A percentile compares a stretch with the other conserved stretches of the same genome.
Conservation (phyloP, 2,329 filamentous ascomycete species). For the Xylariaceae sp. region DNA sequence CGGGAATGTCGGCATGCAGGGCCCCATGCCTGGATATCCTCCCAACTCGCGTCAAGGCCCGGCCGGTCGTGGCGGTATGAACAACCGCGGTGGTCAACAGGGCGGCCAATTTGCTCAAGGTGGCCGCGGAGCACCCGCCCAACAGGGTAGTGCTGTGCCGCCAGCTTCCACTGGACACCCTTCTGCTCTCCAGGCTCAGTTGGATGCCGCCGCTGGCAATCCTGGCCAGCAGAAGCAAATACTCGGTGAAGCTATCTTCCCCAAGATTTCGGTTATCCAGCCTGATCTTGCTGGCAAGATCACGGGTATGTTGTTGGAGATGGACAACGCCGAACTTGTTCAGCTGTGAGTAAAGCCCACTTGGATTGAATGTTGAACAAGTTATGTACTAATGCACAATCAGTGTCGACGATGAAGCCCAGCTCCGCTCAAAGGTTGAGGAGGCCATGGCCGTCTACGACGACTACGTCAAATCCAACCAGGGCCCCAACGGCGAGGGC, state of each 20-base stretch:
- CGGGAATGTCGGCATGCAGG: constrained; percentile 59
- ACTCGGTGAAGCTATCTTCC: constrained; percentile 95
- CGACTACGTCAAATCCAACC: constrained; percentile 92
- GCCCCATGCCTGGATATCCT: constrained; percentile 53
- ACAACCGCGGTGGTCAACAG: constrained; percentile 39
- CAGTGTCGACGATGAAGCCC: constrained; percentile 83
- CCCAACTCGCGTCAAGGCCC: constrained; percentile 46
- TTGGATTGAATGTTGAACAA: background rate
- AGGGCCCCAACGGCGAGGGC: constrained; percentile 38
- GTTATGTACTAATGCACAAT: constrained; percentile 22
- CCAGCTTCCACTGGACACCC: constrained; percentile 29
- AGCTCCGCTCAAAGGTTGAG: constrained; percentile 92
- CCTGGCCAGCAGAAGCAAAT: constrained; percentile 95
- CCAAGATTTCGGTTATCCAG: constrained; percentile 94
- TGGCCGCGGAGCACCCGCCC: constrained; percentile 42
- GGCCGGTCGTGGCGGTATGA: constrained; percentile 41
- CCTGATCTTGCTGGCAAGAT: constrained; percentile 97
- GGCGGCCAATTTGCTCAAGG: constrained; percentile 43
- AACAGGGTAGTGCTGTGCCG: constrained; percentile 35
- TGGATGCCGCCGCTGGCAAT: constrained; percentile 44
- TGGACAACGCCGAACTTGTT: constrained; percentile 94
- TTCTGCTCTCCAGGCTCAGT: constrained; percentile 53
- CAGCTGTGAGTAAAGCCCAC: constrained; percentile 71
- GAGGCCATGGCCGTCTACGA: constrained; percentile 97
- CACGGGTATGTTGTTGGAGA: constrained; percentile 98